Percentiles rank a stretch among this genome's conserved stretches.
These are phyloP conservation scores for Suhomyces bolitotheri DNA, from an alignment of 1,139 yeast genomes.

Conservation along the genomic window DNA sequence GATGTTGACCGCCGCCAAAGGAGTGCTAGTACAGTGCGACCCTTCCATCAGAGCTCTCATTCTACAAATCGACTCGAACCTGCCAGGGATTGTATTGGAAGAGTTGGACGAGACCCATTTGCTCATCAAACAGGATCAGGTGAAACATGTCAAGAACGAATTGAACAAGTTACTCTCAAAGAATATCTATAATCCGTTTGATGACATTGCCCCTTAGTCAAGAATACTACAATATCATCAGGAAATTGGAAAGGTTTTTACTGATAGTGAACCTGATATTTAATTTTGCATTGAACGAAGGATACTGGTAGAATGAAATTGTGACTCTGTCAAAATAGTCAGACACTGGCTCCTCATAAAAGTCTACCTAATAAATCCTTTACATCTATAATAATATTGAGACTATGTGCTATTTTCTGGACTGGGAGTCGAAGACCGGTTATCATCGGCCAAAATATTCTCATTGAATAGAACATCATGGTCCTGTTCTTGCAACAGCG, in stretches of 20 bases:
- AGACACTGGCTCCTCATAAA: too few relatives aligned
- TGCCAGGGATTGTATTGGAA: constrained; percentile 67
- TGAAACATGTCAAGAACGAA: constrained; percentile 73
- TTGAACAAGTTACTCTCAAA: constrained; percentile 73
- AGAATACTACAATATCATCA: not conserved
- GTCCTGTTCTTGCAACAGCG: constrained; percentile 23
- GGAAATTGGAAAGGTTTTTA: too few relatives aligned
- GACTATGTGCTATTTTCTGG: too few relatives aligned
- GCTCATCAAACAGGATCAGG: constrained; percentile 73
- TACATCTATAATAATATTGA: too few relatives aligned
- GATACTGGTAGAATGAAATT: too few relatives aligned
- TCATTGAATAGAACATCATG: constrained; percentile 23
- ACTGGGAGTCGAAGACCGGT: not conserved
- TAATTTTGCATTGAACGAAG: too few relatives aligned
- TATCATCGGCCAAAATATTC: constrained; percentile 23
- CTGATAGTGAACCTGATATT: too few relatives aligned
- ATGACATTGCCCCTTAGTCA: constrained; percentile 47
- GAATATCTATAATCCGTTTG: constrained; percentile 82
- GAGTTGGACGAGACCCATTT: constrained; percentile 92
- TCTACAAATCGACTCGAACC: constrained; percentile 70
- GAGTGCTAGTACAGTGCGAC: constrained; percentile 61
- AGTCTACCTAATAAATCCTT: too few relatives aligned
- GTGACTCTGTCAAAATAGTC: too few relatives aligned
- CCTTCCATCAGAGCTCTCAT: constrained; percentile 90
- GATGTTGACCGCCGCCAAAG: constrained; percentile 50